Evolutionary conservation across 2,329 filamentous ascomycete species (phyloP).

Genomic region (Nemania abortiva): DNA sequence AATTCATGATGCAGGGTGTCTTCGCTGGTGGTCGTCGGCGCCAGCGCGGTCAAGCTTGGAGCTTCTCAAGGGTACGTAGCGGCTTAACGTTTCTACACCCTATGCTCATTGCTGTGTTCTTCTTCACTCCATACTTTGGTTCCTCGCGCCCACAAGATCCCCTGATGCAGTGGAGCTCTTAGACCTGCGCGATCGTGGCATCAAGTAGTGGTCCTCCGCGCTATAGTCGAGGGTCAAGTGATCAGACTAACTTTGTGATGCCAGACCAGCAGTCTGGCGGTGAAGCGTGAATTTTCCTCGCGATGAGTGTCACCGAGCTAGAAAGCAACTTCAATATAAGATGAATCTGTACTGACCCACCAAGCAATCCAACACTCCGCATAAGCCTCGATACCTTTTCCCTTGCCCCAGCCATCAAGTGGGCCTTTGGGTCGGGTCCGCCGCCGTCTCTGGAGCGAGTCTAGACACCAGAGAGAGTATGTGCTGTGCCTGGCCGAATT

Average conservation of each 20-base stretch:
- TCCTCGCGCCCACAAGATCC: neutral
- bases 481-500: neutral
- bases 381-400: conserved; percentile 10
- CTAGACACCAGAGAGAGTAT: conserved; percentile 2
- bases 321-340: conserved; percentile 8
- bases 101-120: conserved; percentile 12
- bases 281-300: conserved; percentile 25
- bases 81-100: conserved; percentile 14
- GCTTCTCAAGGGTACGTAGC: conserved; percentile 46
- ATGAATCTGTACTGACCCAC: conserved; percentile 10
- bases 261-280: conserved; percentile 35
- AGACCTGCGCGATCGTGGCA: conserved; percentile 19
- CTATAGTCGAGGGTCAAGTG: conserved; percentile 34
- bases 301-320: conserved; percentile 23
- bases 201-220: conserved; percentile 16
- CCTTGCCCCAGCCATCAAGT: conserved; percentile 11
- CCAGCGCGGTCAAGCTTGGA: conserved; percentile 43
- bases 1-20: conserved; percentile 44
- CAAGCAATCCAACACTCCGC: neutral
- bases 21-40: conserved; percentile 43
- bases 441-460: neutral
- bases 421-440: conserved; percentile 10
- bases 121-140: conserved; percentile 4
- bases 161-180: conserved; percentile 15
- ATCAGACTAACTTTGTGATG: conserved; percentile 23